A percentile compares a stretch with the other conserved stretches of the same genome.
Conservation (phyloP, 2,329 filamentous ascomycete species). For the Aspergillus thermomutatus region DNA sequence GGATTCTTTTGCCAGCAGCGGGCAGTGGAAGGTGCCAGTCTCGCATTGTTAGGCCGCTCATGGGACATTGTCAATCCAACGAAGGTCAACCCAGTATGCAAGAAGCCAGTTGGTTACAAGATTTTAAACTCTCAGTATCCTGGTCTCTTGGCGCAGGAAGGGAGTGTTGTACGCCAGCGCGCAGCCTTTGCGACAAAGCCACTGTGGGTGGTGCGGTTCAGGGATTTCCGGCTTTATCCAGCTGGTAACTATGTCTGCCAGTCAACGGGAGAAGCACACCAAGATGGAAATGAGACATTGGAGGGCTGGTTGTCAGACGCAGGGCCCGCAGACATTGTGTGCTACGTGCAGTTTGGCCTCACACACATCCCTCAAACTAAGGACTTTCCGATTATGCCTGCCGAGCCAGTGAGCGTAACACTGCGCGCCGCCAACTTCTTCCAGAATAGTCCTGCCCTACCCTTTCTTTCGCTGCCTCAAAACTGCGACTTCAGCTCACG, state of each 20-base stretch:
- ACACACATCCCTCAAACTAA: slow-evolving; percentile 52
- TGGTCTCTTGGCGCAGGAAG: slow-evolving; percentile 46
- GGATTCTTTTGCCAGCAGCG: slow-evolving; percentile 55
- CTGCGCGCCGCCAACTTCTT: slow-evolving; percentile 60
- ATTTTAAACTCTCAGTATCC: slow-evolving; percentile 28
- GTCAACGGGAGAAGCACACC: slow-evolving; percentile 42
- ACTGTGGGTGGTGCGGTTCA: slow-evolving; percentile 57
- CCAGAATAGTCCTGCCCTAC: slow-evolving; percentile 54
- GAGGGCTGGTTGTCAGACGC: slow-evolving; percentile 32
- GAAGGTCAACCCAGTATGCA: slow-evolving; percentile 27
- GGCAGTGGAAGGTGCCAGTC: too few species aligned
- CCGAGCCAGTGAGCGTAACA: slow-evolving; percentile 55
- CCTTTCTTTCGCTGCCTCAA: too few species aligned
- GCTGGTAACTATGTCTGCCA: slow-evolving; percentile 61
- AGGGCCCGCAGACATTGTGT: slow-evolving; percentile 55
- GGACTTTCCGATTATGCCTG: slow-evolving; percentile 60
- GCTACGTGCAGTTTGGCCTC: slow-evolving; percentile 57
- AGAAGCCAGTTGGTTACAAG: slow-evolving; percentile 34
- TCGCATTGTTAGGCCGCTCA: too few species aligned
- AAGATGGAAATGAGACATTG: slow-evolving; percentile 46
- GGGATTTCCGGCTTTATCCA: slow-evolving; percentile 58
- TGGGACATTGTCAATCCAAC: too few species aligned
- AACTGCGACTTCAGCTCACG: too few species aligned
- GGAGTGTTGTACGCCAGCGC: slow-evolving; percentile 55
- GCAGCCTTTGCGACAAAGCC: slow-evolving; percentile 59